phyloP scores from a whole-genome alignment of 1,139 yeast genomes.

The Debaryomyces sp. region DNA sequence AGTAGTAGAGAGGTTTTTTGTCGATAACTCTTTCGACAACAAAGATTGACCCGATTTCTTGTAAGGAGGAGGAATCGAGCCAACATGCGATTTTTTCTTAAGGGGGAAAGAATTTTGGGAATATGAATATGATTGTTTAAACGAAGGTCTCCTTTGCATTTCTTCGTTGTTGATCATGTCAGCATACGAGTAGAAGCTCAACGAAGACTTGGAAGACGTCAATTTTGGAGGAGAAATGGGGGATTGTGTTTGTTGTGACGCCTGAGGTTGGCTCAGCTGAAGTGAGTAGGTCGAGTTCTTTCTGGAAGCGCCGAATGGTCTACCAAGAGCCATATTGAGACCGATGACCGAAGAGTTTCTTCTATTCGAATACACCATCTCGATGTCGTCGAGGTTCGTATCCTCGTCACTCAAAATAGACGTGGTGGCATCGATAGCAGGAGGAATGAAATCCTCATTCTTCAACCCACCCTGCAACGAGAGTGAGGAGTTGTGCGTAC shows the following conservation, averaged over 20 bases:
- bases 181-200: conserved; percentile 77
- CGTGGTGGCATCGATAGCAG: conserved; percentile 81
- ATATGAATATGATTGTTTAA: conserved; percentile 34
- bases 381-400: conserved; percentile 66
- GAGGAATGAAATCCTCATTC: conserved; percentile 72
- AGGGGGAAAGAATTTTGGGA: conserved; percentile 13
- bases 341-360: conserved; percentile 61
- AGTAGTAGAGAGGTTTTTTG: conserved; percentile 9
- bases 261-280: conserved; percentile 21
- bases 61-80: conserved; percentile 10
- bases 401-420: conserved; percentile 58
- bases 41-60: conserved; percentile 11
- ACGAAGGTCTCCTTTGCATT: conserved; percentile 60
- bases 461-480: conserved; percentile 34
- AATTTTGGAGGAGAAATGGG: conserved; percentile 45
- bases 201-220: conserved; percentile 47
- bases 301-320: conserved; percentile 42
- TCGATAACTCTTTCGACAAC: conserved; percentile 21
- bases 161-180: conserved; percentile 73
- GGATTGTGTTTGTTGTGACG: conserved; percentile 14
- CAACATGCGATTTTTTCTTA: conserved; percentile 6
- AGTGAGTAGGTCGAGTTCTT: conserved; percentile 43
- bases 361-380: conserved; percentile 64
- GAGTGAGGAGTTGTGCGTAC: conserved; percentile 32
- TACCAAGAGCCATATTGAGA: conserved; percentile 62